A percentile compares a stretch with the other conserved stretches of the same genome.
Evolutionary conservation across 192 early-diverging fungal species (phyloP).

Genomic region (Coemansia aciculifera): DNA sequence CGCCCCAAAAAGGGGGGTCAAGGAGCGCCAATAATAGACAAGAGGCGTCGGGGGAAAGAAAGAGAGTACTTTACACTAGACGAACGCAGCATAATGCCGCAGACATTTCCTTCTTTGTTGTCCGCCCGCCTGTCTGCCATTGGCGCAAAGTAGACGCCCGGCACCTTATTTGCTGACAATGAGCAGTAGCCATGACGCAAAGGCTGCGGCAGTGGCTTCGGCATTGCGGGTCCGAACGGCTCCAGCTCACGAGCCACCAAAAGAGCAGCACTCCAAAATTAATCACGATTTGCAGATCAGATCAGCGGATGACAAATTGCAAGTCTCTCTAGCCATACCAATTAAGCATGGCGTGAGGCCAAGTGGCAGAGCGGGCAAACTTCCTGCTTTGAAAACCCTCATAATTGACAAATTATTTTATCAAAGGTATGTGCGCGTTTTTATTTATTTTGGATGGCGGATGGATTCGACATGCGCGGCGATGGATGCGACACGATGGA

Average conservation of each 20-base stretch:
- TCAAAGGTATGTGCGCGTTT: slow-evolving; percentile 1
- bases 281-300: not conserved
- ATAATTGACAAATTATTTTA: not conserved
- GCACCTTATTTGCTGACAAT: not conserved
- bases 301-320: not conserved
- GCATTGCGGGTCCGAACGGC: not conserved
- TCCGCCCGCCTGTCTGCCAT: not conserved
- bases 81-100: not conserved
- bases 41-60: not conserved
- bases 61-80: not conserved
- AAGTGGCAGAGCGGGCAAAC: slow-evolving; percentile 1
- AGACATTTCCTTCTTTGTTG: not conserved
- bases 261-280: not conserved
- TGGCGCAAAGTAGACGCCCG: not conserved
- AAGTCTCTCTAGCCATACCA: not conserved
- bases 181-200: not conserved
- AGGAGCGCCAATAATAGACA: slow-evolving; percentile 5
- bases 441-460: not conserved
- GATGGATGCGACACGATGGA: slow-evolving; percentile 5
- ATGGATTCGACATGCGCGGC: not conserved
- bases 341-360: not conserved
- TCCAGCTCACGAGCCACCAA: not conserved
- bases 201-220: not conserved
- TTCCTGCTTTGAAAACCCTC: not conserved
- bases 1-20: not conserved